Base-by-base conservation (phyloP, 352 stramenopile species). In the Phytopythium delawarense region DNA sequence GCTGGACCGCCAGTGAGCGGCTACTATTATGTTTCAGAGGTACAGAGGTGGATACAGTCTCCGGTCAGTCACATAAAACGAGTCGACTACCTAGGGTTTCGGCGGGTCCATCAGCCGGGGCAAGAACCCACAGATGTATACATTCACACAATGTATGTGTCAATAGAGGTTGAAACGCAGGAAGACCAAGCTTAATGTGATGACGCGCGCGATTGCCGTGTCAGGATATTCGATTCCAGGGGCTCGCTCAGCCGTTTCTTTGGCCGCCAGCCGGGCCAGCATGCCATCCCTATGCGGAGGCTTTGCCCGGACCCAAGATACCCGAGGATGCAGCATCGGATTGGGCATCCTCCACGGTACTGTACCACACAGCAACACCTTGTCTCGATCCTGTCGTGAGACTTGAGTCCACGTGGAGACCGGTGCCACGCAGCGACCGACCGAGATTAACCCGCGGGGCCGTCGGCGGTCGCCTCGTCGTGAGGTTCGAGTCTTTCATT, bases 1-100 rank as follows among this genome's bases (percentile, higher is more conserved):
- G 30, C 16, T 57, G 51, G 51, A 40, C 51, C 51, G n/a, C 50
- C 50, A 42, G 13, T 39, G 49, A 55, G 49, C 23, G 25, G 25
- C 20, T 30, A 23, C 28, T 40, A 57, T 57, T 37, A 37, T 7
- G 8, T 57, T 25, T 57, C 6, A 57, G 50, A 42, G 50, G 50
- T 25, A 42, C 2, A 18, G 50, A 28, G 20, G 18, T 57, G 46
- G 46, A 52, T 52, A 52, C 46, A 52, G 46, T 34, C 21, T 34
- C n/a, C 49, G 1, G 18, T 57, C 50, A 42, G 50, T 23, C 18
- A 42, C 23, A 57, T 55, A 55, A 39, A 55, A 55, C 20, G 18
- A 11, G 44, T 2, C 44, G n/a, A 5, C 9, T 18, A 9, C 3
- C n/a, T 50, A 50, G 44, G 44, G 44, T 50, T 50, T 50, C 44